Conservation (phyloP, 345 rosid species). For the Diplotaxis tenuifolia region DNA sequence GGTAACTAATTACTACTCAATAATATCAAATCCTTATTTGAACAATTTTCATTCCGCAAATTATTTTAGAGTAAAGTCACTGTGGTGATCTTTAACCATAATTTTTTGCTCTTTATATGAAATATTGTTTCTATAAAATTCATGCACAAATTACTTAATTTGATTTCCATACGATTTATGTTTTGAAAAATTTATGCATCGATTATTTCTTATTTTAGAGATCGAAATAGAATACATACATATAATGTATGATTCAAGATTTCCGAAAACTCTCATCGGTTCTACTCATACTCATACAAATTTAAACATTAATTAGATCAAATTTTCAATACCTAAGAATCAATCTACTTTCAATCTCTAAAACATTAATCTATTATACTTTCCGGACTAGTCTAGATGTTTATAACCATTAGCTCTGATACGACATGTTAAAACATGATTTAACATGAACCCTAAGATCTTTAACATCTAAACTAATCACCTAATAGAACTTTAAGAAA, state of each 20-base stretch:
- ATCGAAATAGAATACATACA: background rate
- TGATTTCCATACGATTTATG: background rate
- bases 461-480: too few species aligned
- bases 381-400: background rate
- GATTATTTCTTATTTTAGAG: background rate
- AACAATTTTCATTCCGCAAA: background rate
- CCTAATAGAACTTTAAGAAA: too few species aligned
- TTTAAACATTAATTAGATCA: background rate
- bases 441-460: background rate
- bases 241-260: background rate
- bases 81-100: background rate
- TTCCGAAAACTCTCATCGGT: background rate
- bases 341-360: background rate
- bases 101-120: background rate
- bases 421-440: background rate
- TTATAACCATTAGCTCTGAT: background rate
- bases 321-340: background rate
- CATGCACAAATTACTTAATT: background rate
- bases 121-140: background rate
- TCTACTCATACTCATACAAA: background rate
- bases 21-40: background rate
- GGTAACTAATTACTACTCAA: background rate
- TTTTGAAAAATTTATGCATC: background rate
- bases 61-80: background rate
- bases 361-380: background rate